Evolutionary conservation across 345 rosid genomes (phyloP), one percentile per base, ranked within the genome.

Genomic region (Dipteronia dyeriana): DNA sequence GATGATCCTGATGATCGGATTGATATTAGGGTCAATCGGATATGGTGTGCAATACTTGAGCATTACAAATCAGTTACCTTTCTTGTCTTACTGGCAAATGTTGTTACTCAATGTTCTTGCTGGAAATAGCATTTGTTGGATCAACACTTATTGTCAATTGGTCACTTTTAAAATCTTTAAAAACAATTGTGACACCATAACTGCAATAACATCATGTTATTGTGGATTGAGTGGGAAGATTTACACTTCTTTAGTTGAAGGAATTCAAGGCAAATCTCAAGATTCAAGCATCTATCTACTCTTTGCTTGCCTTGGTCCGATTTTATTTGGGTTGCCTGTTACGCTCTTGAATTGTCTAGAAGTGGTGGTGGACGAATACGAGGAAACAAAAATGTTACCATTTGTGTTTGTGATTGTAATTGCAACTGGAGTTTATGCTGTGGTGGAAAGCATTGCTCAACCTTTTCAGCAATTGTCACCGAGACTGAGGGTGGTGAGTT

Each of bases 121-220:
- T 3, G 88, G 88, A 23, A 81, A 83, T 38, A 82, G 88, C 65
- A 80, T 85, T 53, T 78, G 86, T 25, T 85, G 88, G 88, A 73
- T 85, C 54, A 82, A 80, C 77, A 80, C 84, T 12, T 85, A 80
- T 25, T 82, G 80, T 31, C 75, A 76, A 14, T 49, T 85, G 5
- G 73, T 82, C 13, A 29, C 70, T 31, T 75, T 54, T n/a, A 65
- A 60, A 0, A 78, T 72, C 60, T 80, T 85, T 26, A 82, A 76
- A 8, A 22, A 26, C 2, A 68, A 78, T 20, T 76, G 64, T 25
- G 76, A 85, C 38, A 62, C 68, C 7, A 75, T 81, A 1, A 76
- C 75, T 19, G 86, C 80, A n/a, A 9, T 85, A 61, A 47, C 79
- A 68, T 78, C 83, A 0, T 76, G 82, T 34, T 85, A 85, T 71